Evolutionary conservation across 2,329 filamentous ascomycete genomes (phyloP), one percentile per base, ranked within the genome.

Genomic region (Setomelanomma holmii): DNA sequence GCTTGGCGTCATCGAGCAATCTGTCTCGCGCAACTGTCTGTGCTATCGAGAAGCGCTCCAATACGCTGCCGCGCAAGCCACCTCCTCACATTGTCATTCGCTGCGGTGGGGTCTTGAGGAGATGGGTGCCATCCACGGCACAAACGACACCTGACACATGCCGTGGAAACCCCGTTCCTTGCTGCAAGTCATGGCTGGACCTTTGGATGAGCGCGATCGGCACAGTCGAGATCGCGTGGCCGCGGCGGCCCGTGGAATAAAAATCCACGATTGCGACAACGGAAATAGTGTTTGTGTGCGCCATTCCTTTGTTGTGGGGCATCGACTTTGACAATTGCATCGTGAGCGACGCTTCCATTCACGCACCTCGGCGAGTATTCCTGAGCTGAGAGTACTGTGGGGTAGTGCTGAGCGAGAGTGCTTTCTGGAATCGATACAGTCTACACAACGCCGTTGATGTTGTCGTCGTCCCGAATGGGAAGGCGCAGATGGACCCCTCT

Each of bases 1-100:
- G 40, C 61, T 67, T 68, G 68, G 63, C 66, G 47, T 50, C 51
- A 72, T 69, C 67, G 44, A 22, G 55, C 60, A 58, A 72, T 71
- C 66, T 53, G 50, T 56, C 56, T 62, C 51, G 56, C 49, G 51
- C 55, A 55, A 44, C 46, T 51, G 60, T 58, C 60, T 55, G 58
- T 69, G 67, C 62, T 61, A 60, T 58, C 61, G 10, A 47, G 16
- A 40, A 45, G 36, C 40, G 52, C 55, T 49, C 57, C 51, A 61
- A 53, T 55, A 45, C 41, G 58, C 55, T 49, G 30, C 55, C 42
- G 45, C 49, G 51, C 56, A 61, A 58, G 57, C 60, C 58, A 63
- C 58, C 55, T 60, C 60, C 55, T 58, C 55, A 46, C 39, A 48
- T 48, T 40, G 52, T 50, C 53, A 60, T 62, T 60, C 40, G 51